These are phyloP conservation scores for Xanthoceras sorbifolium DNA, from an alignment of 345 rosid genomes.

Conservation along the genomic window DNA sequence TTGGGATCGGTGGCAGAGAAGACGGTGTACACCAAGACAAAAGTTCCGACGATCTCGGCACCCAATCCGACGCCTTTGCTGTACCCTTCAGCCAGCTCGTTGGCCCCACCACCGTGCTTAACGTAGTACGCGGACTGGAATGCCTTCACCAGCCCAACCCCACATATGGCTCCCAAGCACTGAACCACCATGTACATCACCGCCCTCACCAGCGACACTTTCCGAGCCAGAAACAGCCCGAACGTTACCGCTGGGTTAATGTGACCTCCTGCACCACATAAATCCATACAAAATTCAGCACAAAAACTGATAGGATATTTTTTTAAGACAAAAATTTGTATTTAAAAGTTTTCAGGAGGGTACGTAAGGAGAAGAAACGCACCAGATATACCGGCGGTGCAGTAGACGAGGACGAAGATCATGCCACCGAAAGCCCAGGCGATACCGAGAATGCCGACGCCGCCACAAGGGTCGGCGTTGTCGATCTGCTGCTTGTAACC, in stretches of 20 bases:
- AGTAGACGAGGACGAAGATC: conserved; percentile 80
- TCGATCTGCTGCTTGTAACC: conserved; percentile 65
- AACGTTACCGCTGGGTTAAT: conserved; percentile 92
- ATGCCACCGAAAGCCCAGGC: conserved; percentile 94
- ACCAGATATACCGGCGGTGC: conserved; percentile 92
- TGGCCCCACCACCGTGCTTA: conserved; percentile 70
- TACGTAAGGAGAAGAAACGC: not conserved
- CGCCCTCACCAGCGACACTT: conserved; percentile 71
- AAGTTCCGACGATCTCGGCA: conserved; percentile 89
- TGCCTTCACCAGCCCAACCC: conserved; percentile 76
- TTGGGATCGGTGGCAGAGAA: conserved; percentile 92
- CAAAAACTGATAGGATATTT: no score
- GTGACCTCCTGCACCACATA: conserved; percentile 60
- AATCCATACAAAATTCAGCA: no score
- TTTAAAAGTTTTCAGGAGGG: no score
- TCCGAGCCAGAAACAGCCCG: conserved; percentile 71
- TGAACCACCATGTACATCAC: conserved; percentile 73
- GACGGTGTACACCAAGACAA: conserved; percentile 82
- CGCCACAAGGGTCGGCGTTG: conserved; percentile 45
- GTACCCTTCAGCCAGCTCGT: conserved; percentile 53
- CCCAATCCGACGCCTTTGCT: conserved; percentile 59
- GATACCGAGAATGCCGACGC: conserved; percentile 80
- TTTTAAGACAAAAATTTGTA: no score
- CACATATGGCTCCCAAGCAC: conserved; percentile 75
- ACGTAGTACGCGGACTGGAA: conserved; percentile 59